Base-by-base conservation (phyloP, 495 filamentous ascomycete genomes). In the Podospora anserina region DNA sequence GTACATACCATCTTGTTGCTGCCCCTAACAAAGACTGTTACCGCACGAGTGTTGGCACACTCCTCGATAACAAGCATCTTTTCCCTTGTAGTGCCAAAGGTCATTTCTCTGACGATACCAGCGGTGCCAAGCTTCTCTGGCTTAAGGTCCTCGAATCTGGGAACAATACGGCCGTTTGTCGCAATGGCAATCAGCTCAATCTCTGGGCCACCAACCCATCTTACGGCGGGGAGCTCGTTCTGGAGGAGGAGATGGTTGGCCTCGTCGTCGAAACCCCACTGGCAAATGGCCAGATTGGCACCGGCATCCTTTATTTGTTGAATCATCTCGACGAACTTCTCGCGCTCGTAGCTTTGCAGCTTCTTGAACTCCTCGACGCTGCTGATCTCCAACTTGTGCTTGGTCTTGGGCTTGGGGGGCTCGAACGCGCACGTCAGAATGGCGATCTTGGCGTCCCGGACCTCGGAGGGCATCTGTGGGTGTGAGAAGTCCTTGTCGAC, bases 51-150 rank as follows among this genome's bases (percentile, higher is more conserved):
- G 83, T 99, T 98, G 77, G 96, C 95, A 75, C 95, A 98, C 81
- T 98, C 95, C 80, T 99, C 95, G 74, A 99, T 98, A 64, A 99
- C 91, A 67, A 99, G 86, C 95, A 99, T 99, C 87, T 97, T 97
- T 79, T 99, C 95, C 75, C 95, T 87, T 30, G 96, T 98, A 4
- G 95, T 99, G 72, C 95, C 95, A 74, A 99, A 99, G 49, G 86
- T 90, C 89, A 98, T 91, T 82, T 98, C 93, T 64, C 94, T 86
- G 54, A 99, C 94, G 62, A 95, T 82, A 63, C 95, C 95, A 27
- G 95, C 95, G 5, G 81, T 89, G 65, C 95, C 95, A 61, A 99
- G 87, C 82, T 99, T 99, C 73, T 91, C 91, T 7, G 91, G 76
- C 73, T 85, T 92, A 73, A 99, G 82, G 71, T 99, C 95, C 82